Evolutionary conservation across 768 basidiomycete species (phyloP).

Genomic region (Leccinum imitatum): DNA sequence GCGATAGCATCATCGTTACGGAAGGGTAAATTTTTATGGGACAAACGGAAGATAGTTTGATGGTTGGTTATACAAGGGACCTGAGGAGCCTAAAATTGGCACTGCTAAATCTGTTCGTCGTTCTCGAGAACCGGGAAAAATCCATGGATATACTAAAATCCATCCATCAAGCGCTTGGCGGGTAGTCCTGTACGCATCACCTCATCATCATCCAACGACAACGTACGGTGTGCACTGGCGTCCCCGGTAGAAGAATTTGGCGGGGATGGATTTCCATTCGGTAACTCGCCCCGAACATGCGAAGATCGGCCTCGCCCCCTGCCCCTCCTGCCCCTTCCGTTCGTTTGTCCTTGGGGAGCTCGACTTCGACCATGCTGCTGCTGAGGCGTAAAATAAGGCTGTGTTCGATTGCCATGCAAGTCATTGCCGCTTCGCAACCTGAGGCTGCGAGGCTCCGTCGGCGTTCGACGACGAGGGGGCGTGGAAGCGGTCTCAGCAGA

Average conservation of each 20-base stretch:
- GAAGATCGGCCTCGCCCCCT: neutral
- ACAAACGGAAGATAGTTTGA: neutral
- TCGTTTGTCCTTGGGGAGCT: neutral
- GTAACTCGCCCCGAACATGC: neutral
- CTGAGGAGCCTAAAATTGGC: neutral
- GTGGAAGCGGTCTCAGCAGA: constrained; percentile 9
- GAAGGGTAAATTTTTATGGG: neutral
- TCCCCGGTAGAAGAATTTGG: neutral
- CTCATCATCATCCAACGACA: neutral
- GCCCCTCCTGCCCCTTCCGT: constrained; percentile 7
- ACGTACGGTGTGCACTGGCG: neutral
- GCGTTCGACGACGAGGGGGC: constrained; percentile 4
- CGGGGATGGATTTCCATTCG: neutral
- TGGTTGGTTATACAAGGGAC: constrained; percentile 2
- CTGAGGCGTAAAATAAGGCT: neutral
- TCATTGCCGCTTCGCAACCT: constrained; percentile 2
- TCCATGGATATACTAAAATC: neutral
- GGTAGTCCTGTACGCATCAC: neutral
- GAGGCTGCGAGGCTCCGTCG: constrained; percentile 10
- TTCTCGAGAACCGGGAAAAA: neutral
- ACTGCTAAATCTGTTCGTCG: constrained; percentile 1
- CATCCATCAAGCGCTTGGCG: neutral
- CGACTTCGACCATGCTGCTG: constrained; percentile 5
- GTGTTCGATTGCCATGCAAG: neutral
- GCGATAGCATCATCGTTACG: neutral